phyloP scores from a whole-genome alignment of 1,284 basidiomycete genomes.

The Rhodotorula sp. region DNA sequence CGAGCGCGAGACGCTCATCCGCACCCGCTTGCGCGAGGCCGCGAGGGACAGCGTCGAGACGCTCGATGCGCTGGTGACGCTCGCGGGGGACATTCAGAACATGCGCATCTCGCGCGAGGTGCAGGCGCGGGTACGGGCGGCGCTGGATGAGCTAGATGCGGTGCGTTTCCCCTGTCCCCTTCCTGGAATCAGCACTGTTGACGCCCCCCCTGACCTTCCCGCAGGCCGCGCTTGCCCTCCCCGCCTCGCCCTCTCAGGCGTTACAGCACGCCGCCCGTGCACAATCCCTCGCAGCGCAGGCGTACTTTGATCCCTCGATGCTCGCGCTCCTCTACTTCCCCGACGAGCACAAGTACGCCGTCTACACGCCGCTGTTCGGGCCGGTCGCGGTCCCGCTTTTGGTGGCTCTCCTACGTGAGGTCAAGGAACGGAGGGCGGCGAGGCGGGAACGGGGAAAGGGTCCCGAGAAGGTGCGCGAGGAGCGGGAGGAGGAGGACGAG shows the following conservation, averaged over 20 bases:
- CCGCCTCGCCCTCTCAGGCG: neutral
- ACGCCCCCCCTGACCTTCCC: neutral
- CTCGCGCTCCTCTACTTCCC: conserved; percentile 94
- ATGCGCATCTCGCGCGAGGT: conserved; percentile 85
- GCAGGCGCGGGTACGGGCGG: conserved; percentile 66
- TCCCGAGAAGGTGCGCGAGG: neutral
- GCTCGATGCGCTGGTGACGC: conserved; percentile 72
- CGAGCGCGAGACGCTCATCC: conserved; percentile 44
- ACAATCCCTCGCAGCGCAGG: conserved; percentile 72
- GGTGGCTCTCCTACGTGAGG: conserved; percentile 37
- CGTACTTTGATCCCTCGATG: conserved; percentile 97
- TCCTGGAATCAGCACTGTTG: neutral
- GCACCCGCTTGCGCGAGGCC: conserved; percentile 67
- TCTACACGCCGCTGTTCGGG: conserved; percentile 89
- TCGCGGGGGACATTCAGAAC: conserved; percentile 79
- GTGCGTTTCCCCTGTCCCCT: conserved; percentile 55
- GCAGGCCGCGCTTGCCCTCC: neutral
- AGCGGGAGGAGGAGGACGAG: neutral
- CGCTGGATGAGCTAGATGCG: conserved; percentile 69
- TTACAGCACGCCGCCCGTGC: conserved; percentile 64
- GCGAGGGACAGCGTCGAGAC: conserved; percentile 69
- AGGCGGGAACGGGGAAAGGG: conserved; percentile 1
- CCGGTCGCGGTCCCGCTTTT: conserved; percentile 59
- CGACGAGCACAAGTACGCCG: conserved; percentile 90
- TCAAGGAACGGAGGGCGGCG: conserved; percentile 27